Evolutionary conservation across 2,329 filamentous ascomycete genomes (phyloP).

Genomic region (Shiraia bambusicola): DNA sequence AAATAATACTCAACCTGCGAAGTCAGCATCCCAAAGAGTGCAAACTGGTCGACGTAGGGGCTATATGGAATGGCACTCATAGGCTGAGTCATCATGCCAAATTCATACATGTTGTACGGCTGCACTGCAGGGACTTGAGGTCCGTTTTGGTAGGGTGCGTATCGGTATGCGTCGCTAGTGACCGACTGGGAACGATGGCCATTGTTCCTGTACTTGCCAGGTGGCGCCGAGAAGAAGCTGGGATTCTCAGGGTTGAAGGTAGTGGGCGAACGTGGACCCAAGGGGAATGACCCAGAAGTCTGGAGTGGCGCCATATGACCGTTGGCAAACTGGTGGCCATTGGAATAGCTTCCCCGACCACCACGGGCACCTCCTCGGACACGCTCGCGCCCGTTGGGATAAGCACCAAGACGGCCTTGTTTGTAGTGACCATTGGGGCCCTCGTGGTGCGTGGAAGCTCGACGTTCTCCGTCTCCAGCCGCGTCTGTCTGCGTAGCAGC

Average conservation of each 20-base stretch:
- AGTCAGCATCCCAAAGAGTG: constrained; percentile 59
- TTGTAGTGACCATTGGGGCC: constrained; percentile 34
- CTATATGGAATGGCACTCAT: constrained; percentile 62
- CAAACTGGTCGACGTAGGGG: constrained; percentile 60
- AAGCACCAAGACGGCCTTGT: constrained; percentile 36
- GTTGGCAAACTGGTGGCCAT: constrained; percentile 44
- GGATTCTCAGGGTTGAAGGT: constrained; percentile 40
- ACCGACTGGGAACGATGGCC: constrained; percentile 63
- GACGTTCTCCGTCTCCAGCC: constrained; percentile 34
- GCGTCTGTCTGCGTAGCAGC: constrained; percentile 39
- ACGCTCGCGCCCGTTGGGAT: constrained; percentile 47
- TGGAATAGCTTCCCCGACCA: constrained; percentile 45
- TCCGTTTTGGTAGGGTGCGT: constrained; percentile 35
- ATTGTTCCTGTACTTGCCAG: constrained; percentile 50
- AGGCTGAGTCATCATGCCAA: constrained; percentile 55
- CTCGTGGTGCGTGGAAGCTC: constrained; percentile 29
- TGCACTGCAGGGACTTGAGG: constrained; percentile 49
- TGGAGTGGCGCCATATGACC: constrained; percentile 41
- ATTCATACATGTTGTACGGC: constrained; percentile 60
- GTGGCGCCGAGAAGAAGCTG: constrained; percentile 33
- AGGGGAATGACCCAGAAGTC: constrained; percentile 35
- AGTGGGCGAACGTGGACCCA: constrained; percentile 41
- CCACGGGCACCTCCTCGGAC: constrained; percentile 52
- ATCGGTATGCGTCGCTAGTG: constrained; percentile 56
- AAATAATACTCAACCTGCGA: constrained; percentile 87